Evolutionary conservation across 345 rosid species (phyloP).

Genomic region (Brassica rapa): DNA sequence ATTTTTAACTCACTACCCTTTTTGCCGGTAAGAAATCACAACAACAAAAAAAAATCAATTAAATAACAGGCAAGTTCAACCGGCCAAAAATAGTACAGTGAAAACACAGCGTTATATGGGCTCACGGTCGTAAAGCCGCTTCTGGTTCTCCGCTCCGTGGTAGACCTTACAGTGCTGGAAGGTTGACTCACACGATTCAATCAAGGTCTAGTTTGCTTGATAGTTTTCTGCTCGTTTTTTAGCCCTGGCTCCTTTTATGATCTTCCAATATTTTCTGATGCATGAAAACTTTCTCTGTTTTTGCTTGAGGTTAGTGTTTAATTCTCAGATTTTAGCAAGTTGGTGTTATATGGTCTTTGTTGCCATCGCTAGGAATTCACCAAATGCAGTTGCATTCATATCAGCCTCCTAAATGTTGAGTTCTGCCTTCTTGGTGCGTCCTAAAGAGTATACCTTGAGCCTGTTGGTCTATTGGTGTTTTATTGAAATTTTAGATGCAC

Average conservation of each 20-base stretch:
- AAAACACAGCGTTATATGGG: conserved; percentile 60
- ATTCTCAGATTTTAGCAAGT: not conserved
- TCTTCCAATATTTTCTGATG: too few relatives aligned
- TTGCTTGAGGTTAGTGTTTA: not conserved
- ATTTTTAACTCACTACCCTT: not conserved
- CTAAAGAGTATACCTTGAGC: not conserved
- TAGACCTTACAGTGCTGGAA: too few relatives aligned
- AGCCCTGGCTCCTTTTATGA: too few relatives aligned
- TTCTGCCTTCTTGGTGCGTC: not conserved
- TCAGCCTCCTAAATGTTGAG: not conserved
- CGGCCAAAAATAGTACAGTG: conserved; percentile 39
- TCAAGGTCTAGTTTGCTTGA: too few relatives aligned
- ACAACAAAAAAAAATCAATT: not conserved
- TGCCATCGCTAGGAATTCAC: not conserved
- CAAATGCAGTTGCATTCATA: not conserved
- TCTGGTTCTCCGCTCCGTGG: too few relatives aligned
- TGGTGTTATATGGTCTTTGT: not conserved
- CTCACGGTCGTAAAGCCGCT: conserved; percentile 40
- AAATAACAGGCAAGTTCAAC: too few relatives aligned
- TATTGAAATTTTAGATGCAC: not conserved
- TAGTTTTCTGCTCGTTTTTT: too few relatives aligned
- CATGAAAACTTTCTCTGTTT: not conserved
- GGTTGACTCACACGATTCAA: too few relatives aligned
- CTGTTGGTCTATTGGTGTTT: not conserved
- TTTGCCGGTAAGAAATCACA: not conserved